These are phyloP conservation scores for Solanum hybrid DNA, from an alignment of 305 asterid species.

Conservation along the genomic window DNA sequence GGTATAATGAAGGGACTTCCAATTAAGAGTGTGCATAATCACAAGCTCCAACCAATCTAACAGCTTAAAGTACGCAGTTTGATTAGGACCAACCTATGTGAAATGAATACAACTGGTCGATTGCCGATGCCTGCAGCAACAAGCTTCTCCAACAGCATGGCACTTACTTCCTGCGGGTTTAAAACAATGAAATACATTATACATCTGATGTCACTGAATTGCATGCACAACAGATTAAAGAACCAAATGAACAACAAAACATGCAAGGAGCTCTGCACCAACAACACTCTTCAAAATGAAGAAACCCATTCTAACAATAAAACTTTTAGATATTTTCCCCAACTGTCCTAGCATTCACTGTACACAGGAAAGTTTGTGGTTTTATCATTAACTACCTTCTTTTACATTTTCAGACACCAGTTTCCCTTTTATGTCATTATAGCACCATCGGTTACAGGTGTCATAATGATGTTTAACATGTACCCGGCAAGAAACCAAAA, in stretches of 20 bases:
- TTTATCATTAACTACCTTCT: neutral
- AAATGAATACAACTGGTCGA: conserved; percentile 84
- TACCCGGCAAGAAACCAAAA: neutral
- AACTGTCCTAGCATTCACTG: neutral
- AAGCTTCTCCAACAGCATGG: conserved; percentile 86
- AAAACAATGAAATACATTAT: neutral
- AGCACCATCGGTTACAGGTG: neutral
- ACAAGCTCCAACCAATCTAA: neutral
- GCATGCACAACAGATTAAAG: neutral
- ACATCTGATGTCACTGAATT: neutral
- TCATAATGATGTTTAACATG: neutral
- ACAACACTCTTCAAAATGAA: neutral
- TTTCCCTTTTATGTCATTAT: neutral
- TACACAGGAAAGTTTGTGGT: neutral
- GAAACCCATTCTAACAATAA: neutral
- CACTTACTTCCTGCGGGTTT: conserved; percentile 77
- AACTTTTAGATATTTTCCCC: neutral
- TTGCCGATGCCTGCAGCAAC: conserved; percentile 91
- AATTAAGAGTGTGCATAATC: neutral
- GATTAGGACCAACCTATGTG: conserved; percentile 60
- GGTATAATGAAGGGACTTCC: neutral
- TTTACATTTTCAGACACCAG: neutral
- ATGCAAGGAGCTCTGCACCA: neutral
- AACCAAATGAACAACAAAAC: neutral
- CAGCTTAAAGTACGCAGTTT: neutral